Percentiles rank a stretch among this genome's conserved stretches.
Evolutionary conservation across 2,329 filamentous ascomycete genomes (phyloP).

Genomic region (Xylaria sp.): DNA sequence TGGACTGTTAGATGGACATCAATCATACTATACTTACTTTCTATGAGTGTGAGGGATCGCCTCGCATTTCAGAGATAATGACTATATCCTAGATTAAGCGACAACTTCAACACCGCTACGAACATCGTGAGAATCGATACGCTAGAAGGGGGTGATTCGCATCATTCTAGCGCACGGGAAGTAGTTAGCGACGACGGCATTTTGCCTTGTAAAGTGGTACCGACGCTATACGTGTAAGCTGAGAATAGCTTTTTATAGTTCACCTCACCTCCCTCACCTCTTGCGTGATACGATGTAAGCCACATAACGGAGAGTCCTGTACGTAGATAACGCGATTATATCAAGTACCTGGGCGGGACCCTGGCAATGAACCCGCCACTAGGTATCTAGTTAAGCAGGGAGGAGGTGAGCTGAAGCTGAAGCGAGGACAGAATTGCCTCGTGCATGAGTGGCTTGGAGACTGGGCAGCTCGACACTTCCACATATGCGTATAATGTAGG

Average conservation of each 20-base stretch:
- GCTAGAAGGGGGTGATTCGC: slow-evolving; percentile 34
- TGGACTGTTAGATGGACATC: slow-evolving; percentile 12
- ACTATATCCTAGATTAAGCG: neutral
- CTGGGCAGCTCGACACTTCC: neutral
- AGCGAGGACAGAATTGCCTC: slow-evolving; percentile 30
- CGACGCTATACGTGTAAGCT: slow-evolving; percentile 21
- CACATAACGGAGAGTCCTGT: slow-evolving; percentile 13
- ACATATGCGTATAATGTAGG: too few relatives aligned
- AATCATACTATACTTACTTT: neutral
- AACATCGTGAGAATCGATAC: neutral
- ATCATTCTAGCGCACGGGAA: slow-evolving; percentile 24
- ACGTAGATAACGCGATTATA: slow-evolving; percentile 18
- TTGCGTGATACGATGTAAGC: slow-evolving; percentile 26
- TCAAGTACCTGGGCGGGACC: neutral
- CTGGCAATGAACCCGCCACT: slow-evolving; percentile 7
- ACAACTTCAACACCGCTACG: neutral
- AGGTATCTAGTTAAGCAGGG: neutral
- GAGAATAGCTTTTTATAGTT: slow-evolving; percentile 26
- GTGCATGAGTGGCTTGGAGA: slow-evolving; percentile 20
- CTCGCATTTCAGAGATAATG: neutral
- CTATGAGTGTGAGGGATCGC: neutral
- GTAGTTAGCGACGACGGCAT: slow-evolving; percentile 10
- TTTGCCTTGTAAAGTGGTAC: neutral
- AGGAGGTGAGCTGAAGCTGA: slow-evolving; percentile 27
- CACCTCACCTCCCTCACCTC: slow-evolving; percentile 1